Evolutionary conservation across 345 rosid species (phyloP), one percentile per base, ranked within the genome.

Genomic region (Fremontodendron californicum): DNA sequence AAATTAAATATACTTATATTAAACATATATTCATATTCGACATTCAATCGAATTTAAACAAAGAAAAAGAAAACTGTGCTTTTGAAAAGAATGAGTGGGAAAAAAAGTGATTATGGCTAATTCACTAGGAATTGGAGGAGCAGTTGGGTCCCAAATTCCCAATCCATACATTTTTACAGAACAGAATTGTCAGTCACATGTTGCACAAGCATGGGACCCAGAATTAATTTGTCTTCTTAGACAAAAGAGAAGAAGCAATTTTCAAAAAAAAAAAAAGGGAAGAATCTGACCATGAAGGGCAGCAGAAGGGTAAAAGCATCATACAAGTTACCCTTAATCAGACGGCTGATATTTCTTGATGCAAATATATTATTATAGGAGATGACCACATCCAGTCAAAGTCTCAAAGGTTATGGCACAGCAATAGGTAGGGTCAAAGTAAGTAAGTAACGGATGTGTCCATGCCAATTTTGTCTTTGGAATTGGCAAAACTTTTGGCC

Each of bases 101-200:
- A 49, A 3, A 64, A 18, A 19, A 52, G 7, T 37, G 46, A 2
- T 12, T 35, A 5, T 9, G 62, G 9, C 15, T 5, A 51, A 19
- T 49, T 4, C 40, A 33, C 23, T 68, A 35, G 15, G 35, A 39
- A 60, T 55, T 55, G 76, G 39, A 9, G 21, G 10, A 58, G 10
- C 57, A 16, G 33, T 29, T n/a, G 63, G 58, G 63, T 8, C 75
- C 23, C 74, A 48, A 27, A 2, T 25, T 19, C 39, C 62, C 1
- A 35, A 54, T n/a, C n/a, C n/a, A n/a, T n/a, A n/a, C n/a, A 1
- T 10, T 54, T 55, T 57, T 6, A 23, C 21, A 15, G 23, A 27
- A 23, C 25, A 54, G 52, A 40, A 55, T 37, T 73, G 76, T 73
- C 37, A 23, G 66, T 73, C 76, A 73, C 46, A 73, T 55, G 76